Evolutionary conservation across 495 filamentous ascomycete genomes (phyloP), one percentile per base, ranked within the genome.

Genomic region (Glarea lozoyensis): DNA sequence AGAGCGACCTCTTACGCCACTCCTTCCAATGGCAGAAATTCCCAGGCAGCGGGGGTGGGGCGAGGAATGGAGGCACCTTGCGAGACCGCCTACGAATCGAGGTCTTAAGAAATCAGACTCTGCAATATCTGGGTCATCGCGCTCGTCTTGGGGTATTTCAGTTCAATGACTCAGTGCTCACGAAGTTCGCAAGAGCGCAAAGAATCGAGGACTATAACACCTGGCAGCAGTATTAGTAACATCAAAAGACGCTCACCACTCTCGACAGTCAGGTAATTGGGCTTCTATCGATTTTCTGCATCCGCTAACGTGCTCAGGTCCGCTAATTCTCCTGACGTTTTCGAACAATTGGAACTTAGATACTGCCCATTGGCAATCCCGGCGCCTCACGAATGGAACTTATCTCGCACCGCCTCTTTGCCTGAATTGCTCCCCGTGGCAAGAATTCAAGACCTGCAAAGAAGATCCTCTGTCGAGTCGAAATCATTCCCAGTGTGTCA

Each of bases 141-240:
- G 37, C 11, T 39, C 33, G 21, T 49, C 46, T 38, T 25, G 9
- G 40, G 27, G 27, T 49, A 49, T 18, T 44, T 44, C 16, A 49
- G 41, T 22, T 44, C 41, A 15, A 36, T 32, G 15, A 35, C 38
- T 40, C 42, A 22, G 10, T 32, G 33, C 18, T 42, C 48, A 10
- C 10, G 27, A 5, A 13, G 15, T 19, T 46, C 43, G 20, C 39
- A 25, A 42, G 39, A 30, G 32, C 38, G n/a, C 10, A 17, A 29
- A 5, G 9, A 7, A 37, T 33, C 49, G 13, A 32, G 32, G 11
- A 43, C 21, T 2, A 36, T 53, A n/a, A 53, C 45, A 10, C 50
- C 45, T n/a, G 46, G 50, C 24, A 54, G 46, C 20, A 54, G 46
- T 27, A 54, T 46, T 13, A 50, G 34, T 36, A 46, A 43, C 15